phyloP scores from a whole-genome alignment of 2,329 filamentous ascomycete genomes.

The Cryphonectria radicalis region DNA sequence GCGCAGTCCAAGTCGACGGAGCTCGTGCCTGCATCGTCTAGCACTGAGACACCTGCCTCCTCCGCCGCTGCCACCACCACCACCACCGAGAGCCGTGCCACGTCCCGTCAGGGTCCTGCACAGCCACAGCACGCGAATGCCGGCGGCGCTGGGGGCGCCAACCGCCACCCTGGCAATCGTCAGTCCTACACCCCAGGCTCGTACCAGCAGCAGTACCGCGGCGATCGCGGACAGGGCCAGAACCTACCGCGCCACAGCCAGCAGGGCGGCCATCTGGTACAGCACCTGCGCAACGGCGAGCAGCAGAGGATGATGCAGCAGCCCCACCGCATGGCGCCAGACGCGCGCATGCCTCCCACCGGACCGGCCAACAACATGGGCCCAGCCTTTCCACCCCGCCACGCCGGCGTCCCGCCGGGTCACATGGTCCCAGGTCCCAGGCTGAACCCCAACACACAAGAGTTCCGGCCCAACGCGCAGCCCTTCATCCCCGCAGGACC shows the following conservation, averaged over 20 bases:
- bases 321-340: constrained; percentile 57
- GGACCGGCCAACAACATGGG: constrained; percentile 68
- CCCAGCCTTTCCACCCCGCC: constrained; percentile 56
- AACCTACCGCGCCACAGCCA: constrained; percentile 40
- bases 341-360: constrained; percentile 73
- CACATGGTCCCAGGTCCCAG: constrained; percentile 55
- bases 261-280: constrained; percentile 49
- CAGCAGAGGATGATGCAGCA: constrained; percentile 52
- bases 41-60: constrained; percentile 36
- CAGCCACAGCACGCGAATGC: constrained; percentile 32
- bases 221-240: constrained; percentile 45
- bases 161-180: constrained; percentile 54
- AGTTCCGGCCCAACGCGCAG: constrained; percentile 81
- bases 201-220: constrained; percentile 53
- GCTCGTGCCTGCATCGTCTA: constrained; percentile 29
- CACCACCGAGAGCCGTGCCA: constrained; percentile 26
- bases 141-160: constrained; percentile 36
- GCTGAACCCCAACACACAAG: constrained; percentile 69
- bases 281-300: constrained; percentile 50
- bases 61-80: constrained; percentile 23
- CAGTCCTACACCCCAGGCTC: constrained; percentile 53
- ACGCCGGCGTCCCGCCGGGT: constrained; percentile 52
- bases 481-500: constrained; percentile 76
- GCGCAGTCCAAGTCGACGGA: constrained; percentile 46
- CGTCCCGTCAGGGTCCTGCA: constrained; percentile 38